Evolutionary conservation across 495 filamentous ascomycete species (phyloP), one percentile per base, ranked within the genome.

Genomic region (Parachaetomium inaequale): DNA sequence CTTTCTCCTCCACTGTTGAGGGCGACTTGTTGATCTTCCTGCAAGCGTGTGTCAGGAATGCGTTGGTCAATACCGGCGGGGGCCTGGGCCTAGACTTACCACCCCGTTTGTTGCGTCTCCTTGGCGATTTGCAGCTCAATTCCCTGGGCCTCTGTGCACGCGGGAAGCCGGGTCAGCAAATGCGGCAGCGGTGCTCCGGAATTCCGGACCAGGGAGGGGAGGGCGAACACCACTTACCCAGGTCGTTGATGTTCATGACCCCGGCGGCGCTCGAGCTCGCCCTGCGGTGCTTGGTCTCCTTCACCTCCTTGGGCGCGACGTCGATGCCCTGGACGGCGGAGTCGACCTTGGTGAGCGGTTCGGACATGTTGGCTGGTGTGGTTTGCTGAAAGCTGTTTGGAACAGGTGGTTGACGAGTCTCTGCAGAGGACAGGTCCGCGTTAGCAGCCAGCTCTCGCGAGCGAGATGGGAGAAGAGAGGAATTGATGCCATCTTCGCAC

Each of bases 21-120:
- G 92, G 85, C 17, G 92, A 92, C 28, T 86, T 92, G 80, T 96
- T 96, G 65, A 96, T 85, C 75, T 90, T 93, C 92, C 92, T 96
- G 66, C 46, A n/a, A 19, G 21, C 6, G 17, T 55, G 64, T 67
- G 34, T n/a, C n/a, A n/a, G n/a, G n/a, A n/a, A n/a, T n/a, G n/a
- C n/a, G n/a, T n/a, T n/a, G n/a, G n/a, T n/a, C n/a, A n/a, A n/a
- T 58, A 60, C 15, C 7, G 17, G n/a, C 23, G 10, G 34, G 19
- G 10, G 43, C 11, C 12, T 29, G 32, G 32, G 51, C 14, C 21
- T 56, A 70, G 49, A 76, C 89, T 71, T 84, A 96, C 92, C 92
- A 96, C 72, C 91, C 91, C 36, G 91, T 86, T 71, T 85, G 87
- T 75, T 96, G 92, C 56, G 92, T 93, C 76, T 96, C 92, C 65